Evolutionary conservation across 192 early-diverging fungal genomes (phyloP).

Genomic region (Backusella tuberculispora): DNA sequence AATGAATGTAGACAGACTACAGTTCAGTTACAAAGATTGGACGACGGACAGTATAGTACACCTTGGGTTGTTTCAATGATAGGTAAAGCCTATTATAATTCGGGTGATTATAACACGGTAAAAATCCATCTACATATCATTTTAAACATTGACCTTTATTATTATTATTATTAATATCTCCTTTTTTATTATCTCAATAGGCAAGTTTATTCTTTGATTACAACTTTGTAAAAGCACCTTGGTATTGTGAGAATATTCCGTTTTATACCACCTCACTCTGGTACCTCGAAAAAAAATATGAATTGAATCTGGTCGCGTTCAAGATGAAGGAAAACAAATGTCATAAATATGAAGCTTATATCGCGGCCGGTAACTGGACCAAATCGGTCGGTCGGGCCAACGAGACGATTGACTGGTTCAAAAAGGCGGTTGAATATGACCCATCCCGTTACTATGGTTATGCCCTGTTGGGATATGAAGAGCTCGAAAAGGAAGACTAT

Average conservation of each 20-base stretch:
- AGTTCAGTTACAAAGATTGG: slow-evolving; percentile 31
- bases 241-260: slow-evolving; percentile 39
- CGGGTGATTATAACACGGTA: slow-evolving; percentile 35
- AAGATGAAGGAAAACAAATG: slow-evolving; percentile 35
- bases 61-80: slow-evolving; percentile 30
- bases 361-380: slow-evolving; percentile 42
- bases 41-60: slow-evolving; percentile 39
- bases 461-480: slow-evolving; percentile 37
- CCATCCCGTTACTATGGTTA: slow-evolving; percentile 33
- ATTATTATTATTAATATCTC: not conserved
- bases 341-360: slow-evolving; percentile 37
- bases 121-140: not conserved
- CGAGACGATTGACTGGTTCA: slow-evolving; percentile 36
- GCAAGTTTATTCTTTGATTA: slow-evolving; percentile 33
- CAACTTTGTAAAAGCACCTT: slow-evolving; percentile 33
- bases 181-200: not conserved
- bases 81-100: slow-evolving; percentile 38
- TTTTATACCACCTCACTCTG: slow-evolving; percentile 39
- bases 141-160: not conserved
- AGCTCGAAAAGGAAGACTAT: slow-evolving; percentile 34
- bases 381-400: slow-evolving; percentile 21
- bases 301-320: slow-evolving; percentile 38
- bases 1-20: slow-evolving; percentile 32
- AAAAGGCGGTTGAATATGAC: slow-evolving; percentile 31
- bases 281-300: slow-evolving; percentile 35